These are phyloP conservation scores for Botrytis deweyae DNA, from an alignment of 2,329 filamentous ascomycete species.

Conservation along the genomic window DNA sequence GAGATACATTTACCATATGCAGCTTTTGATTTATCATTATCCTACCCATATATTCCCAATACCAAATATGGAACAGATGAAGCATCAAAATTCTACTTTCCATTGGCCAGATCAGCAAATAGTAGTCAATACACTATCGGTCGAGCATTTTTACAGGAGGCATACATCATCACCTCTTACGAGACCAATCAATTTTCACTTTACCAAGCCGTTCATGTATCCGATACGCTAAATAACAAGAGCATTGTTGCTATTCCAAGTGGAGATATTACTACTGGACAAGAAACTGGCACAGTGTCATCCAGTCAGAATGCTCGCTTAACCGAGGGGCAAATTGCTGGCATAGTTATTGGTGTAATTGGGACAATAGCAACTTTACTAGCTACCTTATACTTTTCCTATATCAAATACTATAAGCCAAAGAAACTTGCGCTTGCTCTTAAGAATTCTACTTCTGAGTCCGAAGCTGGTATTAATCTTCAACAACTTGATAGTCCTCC, in stretches of 20 bases:
- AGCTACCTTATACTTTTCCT: conserved; percentile 13
- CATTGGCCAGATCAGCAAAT: conserved; percentile 35
- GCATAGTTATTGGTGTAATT: conserved; percentile 29
- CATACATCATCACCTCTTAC: conserved; percentile 41
- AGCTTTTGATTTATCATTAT: conserved; percentile 38
- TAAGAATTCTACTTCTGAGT: not conserved
- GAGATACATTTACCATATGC: conserved; percentile 40
- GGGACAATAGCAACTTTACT: conserved; percentile 23
- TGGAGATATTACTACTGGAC: not conserved
- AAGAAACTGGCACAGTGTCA: not conserved
- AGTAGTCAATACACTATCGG: conserved; percentile 39
- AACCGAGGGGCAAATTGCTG: conserved; percentile 32
- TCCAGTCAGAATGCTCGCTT: not conserved
- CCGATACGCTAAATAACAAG: conserved; percentile 30
- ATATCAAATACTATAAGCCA: not conserved
- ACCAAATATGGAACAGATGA: conserved; percentile 48
- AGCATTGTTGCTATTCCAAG: conserved; percentile 31
- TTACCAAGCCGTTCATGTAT: conserved; percentile 37
- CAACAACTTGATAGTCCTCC: conserved; percentile 42
- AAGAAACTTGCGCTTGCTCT: not conserved
- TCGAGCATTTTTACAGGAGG: conserved; percentile 40
- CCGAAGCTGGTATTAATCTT: not conserved
- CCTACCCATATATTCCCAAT: conserved; percentile 39
- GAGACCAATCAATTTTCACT: conserved; percentile 39
- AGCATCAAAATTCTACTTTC: conserved; percentile 42